These are phyloP conservation scores for Anethum foeniculum DNA, from an alignment of 140 eudicot species.

Conservation along the genomic window DNA sequence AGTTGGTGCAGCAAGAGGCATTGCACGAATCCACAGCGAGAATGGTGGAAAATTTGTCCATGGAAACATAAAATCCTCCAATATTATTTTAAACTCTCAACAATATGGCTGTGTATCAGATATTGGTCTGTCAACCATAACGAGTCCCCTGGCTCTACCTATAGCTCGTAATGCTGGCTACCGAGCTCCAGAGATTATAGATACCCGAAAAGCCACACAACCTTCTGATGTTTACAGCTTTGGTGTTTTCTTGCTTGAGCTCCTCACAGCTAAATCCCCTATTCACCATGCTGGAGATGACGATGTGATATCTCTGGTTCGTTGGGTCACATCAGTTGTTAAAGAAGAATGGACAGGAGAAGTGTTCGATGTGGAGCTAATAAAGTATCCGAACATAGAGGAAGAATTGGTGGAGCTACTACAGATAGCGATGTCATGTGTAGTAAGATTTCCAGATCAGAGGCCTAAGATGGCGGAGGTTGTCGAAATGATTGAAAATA, in stretches of 20 bases:
- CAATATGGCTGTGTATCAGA: slow-evolving; percentile 13
- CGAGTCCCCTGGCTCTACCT: slow-evolving; percentile 16
- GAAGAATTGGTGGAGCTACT: slow-evolving; percentile 89
- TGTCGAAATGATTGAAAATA: slow-evolving; percentile 63
- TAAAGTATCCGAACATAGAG: slow-evolving; percentile 68
- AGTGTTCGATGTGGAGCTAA: slow-evolving; percentile 77
- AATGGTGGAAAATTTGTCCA: slow-evolving; percentile 15
- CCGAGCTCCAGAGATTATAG: slow-evolving; percentile 25
- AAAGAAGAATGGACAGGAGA: slow-evolving; percentile 97
- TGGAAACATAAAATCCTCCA: slow-evolving; percentile 23
- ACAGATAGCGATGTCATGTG: slow-evolving; percentile 83
- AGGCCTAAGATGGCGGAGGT: slow-evolving; percentile 86
- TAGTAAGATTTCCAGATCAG: slow-evolving; percentile 63
- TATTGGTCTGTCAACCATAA: slow-evolving; percentile 7
- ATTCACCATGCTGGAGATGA: slow-evolving; percentile 73
- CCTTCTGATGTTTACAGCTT: slow-evolving; percentile 71
- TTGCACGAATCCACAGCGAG: slow-evolving; percentile 13
- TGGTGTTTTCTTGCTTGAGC: slow-evolving; percentile 9
- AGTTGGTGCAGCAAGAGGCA: slow-evolving; percentile 16
- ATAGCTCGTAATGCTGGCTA: slow-evolving; percentile 64
- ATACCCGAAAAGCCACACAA: slow-evolving; percentile 53
- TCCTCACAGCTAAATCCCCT: slow-evolving; percentile 14
- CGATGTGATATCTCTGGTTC: slow-evolving; percentile 69
- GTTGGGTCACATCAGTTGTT: slow-evolving; percentile 98
- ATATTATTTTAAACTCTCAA: slow-evolving; percentile 16